Conservation (phyloP, 2,329 filamentous ascomycete genomes). For the Arthrobotrys entomopaga region DNA sequence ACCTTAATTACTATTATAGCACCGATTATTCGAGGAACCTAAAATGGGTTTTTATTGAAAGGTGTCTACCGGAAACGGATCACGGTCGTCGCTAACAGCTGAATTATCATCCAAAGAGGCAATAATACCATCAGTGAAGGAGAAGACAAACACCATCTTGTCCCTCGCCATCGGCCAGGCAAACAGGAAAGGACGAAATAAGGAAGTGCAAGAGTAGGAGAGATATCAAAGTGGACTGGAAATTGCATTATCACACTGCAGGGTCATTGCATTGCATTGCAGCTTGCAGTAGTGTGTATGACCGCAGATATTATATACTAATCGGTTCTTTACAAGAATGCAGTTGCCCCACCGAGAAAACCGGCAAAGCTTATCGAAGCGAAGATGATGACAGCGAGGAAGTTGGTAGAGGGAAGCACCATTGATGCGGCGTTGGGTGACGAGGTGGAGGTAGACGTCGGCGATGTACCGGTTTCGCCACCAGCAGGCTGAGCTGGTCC, state of each 20-base stretch:
- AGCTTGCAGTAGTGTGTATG: slow-evolving; percentile 7
- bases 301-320: slow-evolving; percentile 17
- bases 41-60: not conserved
- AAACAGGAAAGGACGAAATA: not conserved
- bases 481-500: slow-evolving; percentile 19
- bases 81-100: slow-evolving; percentile 4
- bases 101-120: slow-evolving; percentile 13
- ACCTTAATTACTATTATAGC: not conserved
- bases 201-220: slow-evolving; percentile 9
- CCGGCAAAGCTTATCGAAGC: slow-evolving; percentile 47
- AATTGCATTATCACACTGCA: slow-evolving; percentile 30
- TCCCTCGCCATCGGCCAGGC: not conserved
- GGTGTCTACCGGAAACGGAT: not conserved
- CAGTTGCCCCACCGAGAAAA: slow-evolving; percentile 33
- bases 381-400: slow-evolving; percentile 31
- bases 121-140: slow-evolving; percentile 11
- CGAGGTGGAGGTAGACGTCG: slow-evolving; percentile 20
- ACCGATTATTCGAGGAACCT: not conserved
- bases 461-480: slow-evolving; percentile 6
- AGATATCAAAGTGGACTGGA: slow-evolving; percentile 13
- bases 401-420: slow-evolving; percentile 35
- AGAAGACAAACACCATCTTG: not conserved
- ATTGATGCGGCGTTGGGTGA: slow-evolving; percentile 29
- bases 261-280: slow-evolving; percentile 17
- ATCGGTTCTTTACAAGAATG: slow-evolving; percentile 42